Evolutionary conservation across 768 basidiomycete genomes (phyloP).

Genomic region (Mycena maculata): DNA sequence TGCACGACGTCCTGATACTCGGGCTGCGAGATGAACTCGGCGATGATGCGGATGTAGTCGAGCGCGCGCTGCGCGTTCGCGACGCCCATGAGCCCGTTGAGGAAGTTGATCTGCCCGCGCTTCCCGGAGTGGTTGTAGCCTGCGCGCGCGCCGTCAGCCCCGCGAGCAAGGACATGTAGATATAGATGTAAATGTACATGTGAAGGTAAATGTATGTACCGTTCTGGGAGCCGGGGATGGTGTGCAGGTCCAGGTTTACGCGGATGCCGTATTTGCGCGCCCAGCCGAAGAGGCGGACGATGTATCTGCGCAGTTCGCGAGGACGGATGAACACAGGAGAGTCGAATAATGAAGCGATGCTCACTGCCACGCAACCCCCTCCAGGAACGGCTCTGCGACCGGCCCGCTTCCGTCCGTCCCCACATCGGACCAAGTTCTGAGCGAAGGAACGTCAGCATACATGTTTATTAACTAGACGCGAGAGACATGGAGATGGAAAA

Average conservation of each 20-base stretch:
- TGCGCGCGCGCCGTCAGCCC: no score
- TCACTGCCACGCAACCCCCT: constrained; percentile 67
- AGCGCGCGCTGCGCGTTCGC: constrained; percentile 69
- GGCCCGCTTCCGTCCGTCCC: constrained; percentile 48
- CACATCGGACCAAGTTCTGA: background rate
- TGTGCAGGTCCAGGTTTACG: constrained; percentile 72
- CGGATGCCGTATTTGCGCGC: constrained; percentile 77
- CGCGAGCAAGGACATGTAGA: no score
- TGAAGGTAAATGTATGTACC: no score
- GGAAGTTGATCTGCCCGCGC: constrained; percentile 61
- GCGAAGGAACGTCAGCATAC: background rate
- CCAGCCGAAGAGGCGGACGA: constrained; percentile 50
- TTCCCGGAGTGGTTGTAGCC: constrained; percentile 55
- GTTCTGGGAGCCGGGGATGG: constrained; percentile 71
- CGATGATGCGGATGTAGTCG: constrained; percentile 81
- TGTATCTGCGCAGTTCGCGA: constrained; percentile 35
- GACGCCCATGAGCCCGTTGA: constrained; percentile 71
- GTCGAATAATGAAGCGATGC: background rate
- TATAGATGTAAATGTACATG: no score
- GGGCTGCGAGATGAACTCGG: constrained; percentile 86
- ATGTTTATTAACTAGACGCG: background rate
- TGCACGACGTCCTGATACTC: constrained; percentile 75
- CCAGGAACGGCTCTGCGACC: constrained; percentile 72
- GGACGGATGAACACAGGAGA: background rate
- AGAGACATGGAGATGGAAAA: background rate